phyloP scores from a whole-genome alignment of 805 yeast genomes.

The Candida andamanensis region DNA sequence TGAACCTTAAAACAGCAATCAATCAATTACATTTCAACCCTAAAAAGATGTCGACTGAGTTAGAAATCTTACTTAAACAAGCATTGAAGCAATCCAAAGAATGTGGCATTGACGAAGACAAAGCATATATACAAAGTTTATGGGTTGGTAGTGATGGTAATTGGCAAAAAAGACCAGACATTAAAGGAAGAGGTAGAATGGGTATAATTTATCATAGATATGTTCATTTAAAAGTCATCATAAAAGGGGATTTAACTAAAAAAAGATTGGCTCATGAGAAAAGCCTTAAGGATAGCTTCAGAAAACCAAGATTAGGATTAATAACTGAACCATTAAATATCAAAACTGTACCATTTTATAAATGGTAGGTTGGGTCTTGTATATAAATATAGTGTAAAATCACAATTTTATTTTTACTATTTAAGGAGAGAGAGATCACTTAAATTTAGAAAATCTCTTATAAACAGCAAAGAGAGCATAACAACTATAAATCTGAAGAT shows the following conservation, averaged over 20 bases:
- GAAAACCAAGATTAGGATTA: conserved; percentile 50
- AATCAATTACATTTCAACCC: conserved; percentile 87
- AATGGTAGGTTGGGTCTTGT: no score
- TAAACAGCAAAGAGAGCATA: no score
- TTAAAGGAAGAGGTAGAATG: conserved; percentile 85
- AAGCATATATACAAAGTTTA: conserved; percentile 67
- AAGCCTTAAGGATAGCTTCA: conserved; percentile 39
- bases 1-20: conserved; percentile 72
- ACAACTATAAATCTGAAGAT: no score
- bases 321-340: conserved; percentile 42
- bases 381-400: no score
- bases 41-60: conserved; percentile 73
- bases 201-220: conserved; percentile 75
- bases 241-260: conserved; percentile 63
- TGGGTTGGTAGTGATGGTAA: conserved; percentile 92
- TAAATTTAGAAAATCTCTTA: no score
- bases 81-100: conserved; percentile 67
- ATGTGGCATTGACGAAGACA: conserved; percentile 54
- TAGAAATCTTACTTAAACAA: conserved; percentile 66
- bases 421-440: no score
- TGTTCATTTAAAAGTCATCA: conserved; percentile 74
- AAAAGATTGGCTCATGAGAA: conserved; percentile 57
- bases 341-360: conserved; percentile 35
- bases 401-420: no score
- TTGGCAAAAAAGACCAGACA: conserved; percentile 65